A percentile compares a stretch with the other conserved stretches of the same genome.
These are phyloP conservation scores for Parathielavia appendiculata DNA, from an alignment of 495 filamentous ascomycete genomes.

Conservation along the genomic window DNA sequence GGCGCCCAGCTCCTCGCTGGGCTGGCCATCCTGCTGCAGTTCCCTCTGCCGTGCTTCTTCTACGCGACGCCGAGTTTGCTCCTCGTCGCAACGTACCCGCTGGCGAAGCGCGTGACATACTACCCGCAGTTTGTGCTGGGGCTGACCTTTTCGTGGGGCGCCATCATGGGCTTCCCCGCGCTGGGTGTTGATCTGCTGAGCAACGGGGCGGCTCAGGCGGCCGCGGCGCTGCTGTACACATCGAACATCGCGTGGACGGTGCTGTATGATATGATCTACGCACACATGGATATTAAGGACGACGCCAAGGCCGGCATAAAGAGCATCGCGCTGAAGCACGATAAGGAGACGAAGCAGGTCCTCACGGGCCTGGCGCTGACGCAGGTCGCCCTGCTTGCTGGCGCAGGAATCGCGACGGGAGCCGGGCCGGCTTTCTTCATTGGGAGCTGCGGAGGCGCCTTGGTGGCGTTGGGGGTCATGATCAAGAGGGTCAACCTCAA, in stretches of 20 bases:
- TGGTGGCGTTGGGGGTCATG: constrained; percentile 72
- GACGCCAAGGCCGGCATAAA: constrained; percentile 92
- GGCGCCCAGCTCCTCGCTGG: constrained; percentile 76
- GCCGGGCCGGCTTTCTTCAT: constrained; percentile 81
- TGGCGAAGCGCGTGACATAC: constrained; percentile 89
- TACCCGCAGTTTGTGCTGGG: constrained; percentile 93
- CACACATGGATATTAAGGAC: constrained; percentile 96
- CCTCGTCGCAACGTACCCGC: constrained; percentile 77
- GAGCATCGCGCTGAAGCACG: constrained; percentile 85
- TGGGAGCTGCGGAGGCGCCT: constrained; percentile 78
- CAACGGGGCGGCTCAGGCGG: constrained; percentile 57
- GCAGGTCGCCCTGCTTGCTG: constrained; percentile 75
- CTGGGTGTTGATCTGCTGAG: constrained; percentile 73
- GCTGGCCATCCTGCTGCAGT: constrained; percentile 76
- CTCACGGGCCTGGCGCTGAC: constrained; percentile 66
- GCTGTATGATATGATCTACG: constrained; percentile 97
- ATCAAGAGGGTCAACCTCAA: constrained; percentile 83
- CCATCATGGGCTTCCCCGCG: constrained; percentile 93
- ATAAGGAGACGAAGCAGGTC: constrained; percentile 80
- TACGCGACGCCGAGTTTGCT: constrained; percentile 82
- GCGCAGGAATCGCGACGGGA: constrained; percentile 66
- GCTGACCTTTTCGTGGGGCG: constrained; percentile 93
- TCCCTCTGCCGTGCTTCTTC: constrained; percentile 75
- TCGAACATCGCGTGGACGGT: constrained; percentile 93
- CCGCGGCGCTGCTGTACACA: constrained; percentile 70